These are phyloP conservation scores for Polyporus arcularius DNA, from an alignment of 768 basidiomycete genomes.

Conservation along the genomic window DNA sequence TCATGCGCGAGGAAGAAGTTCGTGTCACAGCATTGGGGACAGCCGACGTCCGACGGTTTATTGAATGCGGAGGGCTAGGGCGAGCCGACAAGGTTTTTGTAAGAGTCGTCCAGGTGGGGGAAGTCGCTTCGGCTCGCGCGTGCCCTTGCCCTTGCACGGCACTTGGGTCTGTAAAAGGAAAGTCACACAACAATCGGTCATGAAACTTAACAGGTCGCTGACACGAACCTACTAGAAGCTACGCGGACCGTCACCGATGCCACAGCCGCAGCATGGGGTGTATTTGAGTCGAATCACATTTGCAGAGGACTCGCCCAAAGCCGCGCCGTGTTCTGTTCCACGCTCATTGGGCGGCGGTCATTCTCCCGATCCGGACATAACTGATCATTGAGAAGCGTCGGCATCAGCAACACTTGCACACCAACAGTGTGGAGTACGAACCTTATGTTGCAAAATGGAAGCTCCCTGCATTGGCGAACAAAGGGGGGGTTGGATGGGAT, in stretches of 20 bases:
- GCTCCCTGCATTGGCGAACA: background rate
- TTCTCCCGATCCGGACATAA: background rate
- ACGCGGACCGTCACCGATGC: background rate
- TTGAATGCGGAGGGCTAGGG: background rate
- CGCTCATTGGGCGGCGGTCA: background rate
- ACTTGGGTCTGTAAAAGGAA: background rate
- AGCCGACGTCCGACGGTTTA: slow-evolving; percentile 14
- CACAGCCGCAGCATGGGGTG: background rate
- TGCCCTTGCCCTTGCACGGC: background rate
- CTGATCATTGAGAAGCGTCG: background rate
- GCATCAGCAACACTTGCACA: slow-evolving; percentile 1
- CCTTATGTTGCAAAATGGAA: slow-evolving; percentile 7
- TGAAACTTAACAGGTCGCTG: background rate
- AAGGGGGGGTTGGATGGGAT: background rate
- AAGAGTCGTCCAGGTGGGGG: background rate
- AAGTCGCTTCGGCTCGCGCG: background rate
- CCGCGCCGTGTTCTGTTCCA: background rate
- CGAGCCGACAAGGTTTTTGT: background rate
- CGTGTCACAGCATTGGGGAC: slow-evolving; percentile 11
- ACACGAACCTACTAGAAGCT: background rate
- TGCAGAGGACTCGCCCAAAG: background rate
- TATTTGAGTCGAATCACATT: background rate
- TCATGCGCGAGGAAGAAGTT: background rate
- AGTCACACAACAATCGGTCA: background rate
- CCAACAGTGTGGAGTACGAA: background rate